Evolutionary conservation across 169 alveolate genomes (phyloP).

Genomic region (Hammondia hammondi): DNA sequence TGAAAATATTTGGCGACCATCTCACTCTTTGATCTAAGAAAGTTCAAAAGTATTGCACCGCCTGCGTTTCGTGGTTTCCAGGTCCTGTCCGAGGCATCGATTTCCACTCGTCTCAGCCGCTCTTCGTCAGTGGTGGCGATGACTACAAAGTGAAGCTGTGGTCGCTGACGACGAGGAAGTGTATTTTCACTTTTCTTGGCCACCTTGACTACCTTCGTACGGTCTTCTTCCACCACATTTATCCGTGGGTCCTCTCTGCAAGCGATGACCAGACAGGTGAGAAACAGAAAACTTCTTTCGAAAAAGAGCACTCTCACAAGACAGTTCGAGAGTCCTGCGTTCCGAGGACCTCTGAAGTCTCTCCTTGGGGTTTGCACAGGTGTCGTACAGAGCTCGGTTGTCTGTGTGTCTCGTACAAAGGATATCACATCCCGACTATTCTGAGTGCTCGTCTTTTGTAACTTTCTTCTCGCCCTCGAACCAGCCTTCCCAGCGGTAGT

Average conservation of each 20-base stretch:
- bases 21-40: too few relatives aligned
- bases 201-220: constrained; percentile 95
- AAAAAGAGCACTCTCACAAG: too few relatives aligned
- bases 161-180: constrained; percentile 90
- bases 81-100: constrained; percentile 96
- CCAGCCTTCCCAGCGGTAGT: too few relatives aligned
- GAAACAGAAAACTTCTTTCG: not conserved
- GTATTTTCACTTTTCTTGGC: constrained; percentile 92
- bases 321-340: too few relatives aligned
- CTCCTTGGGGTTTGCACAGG: too few relatives aligned
- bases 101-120: constrained; percentile 94
- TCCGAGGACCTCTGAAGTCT: too few relatives aligned
- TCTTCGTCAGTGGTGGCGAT: constrained; percentile 96
- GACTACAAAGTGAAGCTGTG: constrained; percentile 93
- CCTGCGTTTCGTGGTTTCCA: constrained; percentile 40
- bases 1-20: too few relatives aligned
- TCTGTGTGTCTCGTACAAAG: too few relatives aligned
- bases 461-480: too few relatives aligned
- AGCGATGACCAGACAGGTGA: constrained; percentile 94
- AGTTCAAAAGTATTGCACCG: too few relatives aligned
- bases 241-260: constrained; percentile 95
- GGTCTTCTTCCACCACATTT: constrained; percentile 94
- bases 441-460: too few relatives aligned
- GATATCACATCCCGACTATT: too few relatives aligned
- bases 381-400: not conserved